Evolutionary conservation across 106 monocot species (phyloP), one percentile per base, ranked within the genome.

Genomic region (Narthecium ossifragum): DNA sequence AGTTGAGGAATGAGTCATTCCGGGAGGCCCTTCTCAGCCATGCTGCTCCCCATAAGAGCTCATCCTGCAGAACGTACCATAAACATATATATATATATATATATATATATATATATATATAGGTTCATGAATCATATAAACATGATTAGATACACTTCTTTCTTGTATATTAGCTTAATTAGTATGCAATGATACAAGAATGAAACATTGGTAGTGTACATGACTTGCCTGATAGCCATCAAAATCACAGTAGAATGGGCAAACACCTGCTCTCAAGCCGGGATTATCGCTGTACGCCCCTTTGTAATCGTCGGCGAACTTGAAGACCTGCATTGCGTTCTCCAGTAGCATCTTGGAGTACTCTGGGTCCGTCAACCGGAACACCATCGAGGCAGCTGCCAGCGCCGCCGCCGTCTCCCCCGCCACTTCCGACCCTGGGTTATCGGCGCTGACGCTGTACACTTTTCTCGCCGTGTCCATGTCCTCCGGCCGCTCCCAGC

Each of bases 401-500:
- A 94, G 26, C 7, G 90, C 94, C 7, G 94, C 94, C 51, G 94
- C 94, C 6, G 90, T 94, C 78, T 94, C 94, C 0, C 85, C 94
- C 0, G 85, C 94, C 27, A 94, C 90, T 1, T 94, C 94, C 2
- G 94, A 90, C 3, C 94, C 94, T 8, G 94, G 94, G 51, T 41
- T 68, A 1, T 78, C 77, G 20, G 80, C 13, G 33, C 60, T 83
- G 7, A 94, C 72, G 33, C 53, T 70, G 78, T 94, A 94, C 27
- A 86, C 90, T 5, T 79, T 89, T 59, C 94, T 55, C 6, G 68
- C 59, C 9, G 94, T 94, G 73, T 94, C 94, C 94, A 94, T 94
- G 78, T 94, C 94, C 77, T 94, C 94, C 50, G 94, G 83, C 72
- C 89, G 59, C 75, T 94, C 93, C 93, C 89, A 94, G 67, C 93